phyloP scores from a whole-genome alignment of 176 grass and related monocot species.

The Eleusine coracana region DNA sequence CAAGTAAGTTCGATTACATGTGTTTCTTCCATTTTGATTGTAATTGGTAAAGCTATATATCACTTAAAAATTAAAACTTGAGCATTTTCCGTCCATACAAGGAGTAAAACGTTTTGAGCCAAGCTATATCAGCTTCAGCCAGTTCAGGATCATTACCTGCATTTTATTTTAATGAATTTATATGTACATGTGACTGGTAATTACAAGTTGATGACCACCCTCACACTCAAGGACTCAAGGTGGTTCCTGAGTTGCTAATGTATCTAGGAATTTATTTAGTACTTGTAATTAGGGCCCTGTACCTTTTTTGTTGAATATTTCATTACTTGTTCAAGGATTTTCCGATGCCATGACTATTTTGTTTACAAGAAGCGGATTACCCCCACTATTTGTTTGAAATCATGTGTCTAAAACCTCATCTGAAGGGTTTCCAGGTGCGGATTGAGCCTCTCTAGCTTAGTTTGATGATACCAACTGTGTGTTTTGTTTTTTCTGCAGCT shows the following conservation, averaged over 20 bases:
- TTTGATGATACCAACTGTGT: slow-evolving; percentile 12
- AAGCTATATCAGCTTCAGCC: too few relatives aligned
- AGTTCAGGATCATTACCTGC: neutral
- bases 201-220: neutral
- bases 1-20: slow-evolving; percentile 71
- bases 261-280: neutral
- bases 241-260: neutral
- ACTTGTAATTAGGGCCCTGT: neutral
- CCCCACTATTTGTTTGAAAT: neutral
- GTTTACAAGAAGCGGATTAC: neutral
- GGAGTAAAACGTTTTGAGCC: neutral
- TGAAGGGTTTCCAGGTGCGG: slow-evolving; percentile 3
- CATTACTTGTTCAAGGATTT: too few relatives aligned
- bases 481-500: slow-evolving; percentile 51
- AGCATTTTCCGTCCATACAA: neutral
- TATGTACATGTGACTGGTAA: neutral
- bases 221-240: neutral
- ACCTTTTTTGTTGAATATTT: too few relatives aligned
- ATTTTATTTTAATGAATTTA: slow-evolving; percentile 5
- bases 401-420: neutral
- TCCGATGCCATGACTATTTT: too few relatives aligned
- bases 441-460: neutral
- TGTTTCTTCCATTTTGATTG: neutral
- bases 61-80: neutral
- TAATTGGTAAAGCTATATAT: neutral